Percentiles rank a stretch among this genome's conserved stretches.
Conservation (phyloP, 179 eudicot genomes). For the Silene noctiflora region DNA sequence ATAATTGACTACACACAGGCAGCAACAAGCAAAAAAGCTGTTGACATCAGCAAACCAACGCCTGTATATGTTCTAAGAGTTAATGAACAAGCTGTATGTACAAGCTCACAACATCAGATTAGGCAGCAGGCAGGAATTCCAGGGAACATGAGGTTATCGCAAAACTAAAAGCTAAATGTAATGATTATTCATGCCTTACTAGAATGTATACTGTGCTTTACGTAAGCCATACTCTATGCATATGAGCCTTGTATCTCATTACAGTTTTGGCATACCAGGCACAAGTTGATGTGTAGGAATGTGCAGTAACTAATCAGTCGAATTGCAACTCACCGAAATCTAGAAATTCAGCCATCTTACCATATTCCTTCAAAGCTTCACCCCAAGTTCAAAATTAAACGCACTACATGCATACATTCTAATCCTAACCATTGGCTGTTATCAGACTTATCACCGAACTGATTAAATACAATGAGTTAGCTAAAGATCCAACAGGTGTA, state of each 20-base stretch:
- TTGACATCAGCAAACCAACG: neutral
- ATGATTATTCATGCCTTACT: too few relatives aligned
- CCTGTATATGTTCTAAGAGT: neutral
- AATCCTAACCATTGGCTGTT: neutral
- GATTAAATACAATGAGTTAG: neutral
- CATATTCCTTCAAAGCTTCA: slow-evolving; percentile 7
- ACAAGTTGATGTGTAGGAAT: neutral
- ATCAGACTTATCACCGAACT: neutral
- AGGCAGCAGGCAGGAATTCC: neutral
- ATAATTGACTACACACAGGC: neutral
- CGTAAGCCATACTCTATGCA: neutral
- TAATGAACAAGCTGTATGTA: neutral
- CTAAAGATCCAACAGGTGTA: neutral
- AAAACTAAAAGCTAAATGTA: neutral
- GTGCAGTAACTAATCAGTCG: neutral
- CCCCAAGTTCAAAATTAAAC: neutral
- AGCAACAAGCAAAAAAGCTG: neutral
- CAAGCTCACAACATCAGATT: neutral
- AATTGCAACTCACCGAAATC: neutral
- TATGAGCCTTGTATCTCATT: neutral
- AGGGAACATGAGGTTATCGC: neutral
- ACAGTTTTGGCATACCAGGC: neutral
- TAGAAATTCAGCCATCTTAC: neutral
- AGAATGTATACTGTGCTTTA: too few relatives aligned
- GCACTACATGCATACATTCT: neutral